phyloP scores from a whole-genome alignment of 2,329 filamentous ascomycete genomes.

The Helicocarpus griseus region DNA sequence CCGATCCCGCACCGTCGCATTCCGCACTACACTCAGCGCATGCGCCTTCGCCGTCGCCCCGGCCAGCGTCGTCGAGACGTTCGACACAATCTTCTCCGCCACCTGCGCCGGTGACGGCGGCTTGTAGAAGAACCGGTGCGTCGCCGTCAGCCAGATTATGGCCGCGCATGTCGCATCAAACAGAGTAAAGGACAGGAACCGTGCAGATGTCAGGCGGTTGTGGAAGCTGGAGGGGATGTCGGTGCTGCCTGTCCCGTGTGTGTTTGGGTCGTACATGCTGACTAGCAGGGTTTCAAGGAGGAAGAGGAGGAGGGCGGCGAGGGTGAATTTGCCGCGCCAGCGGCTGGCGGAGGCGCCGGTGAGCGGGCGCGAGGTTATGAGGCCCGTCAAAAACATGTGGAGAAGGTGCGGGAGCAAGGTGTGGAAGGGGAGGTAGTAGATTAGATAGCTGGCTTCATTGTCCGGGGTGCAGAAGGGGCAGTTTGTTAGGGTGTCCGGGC shows the following conservation, averaged over 20 bases:
- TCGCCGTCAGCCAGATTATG: slow-evolving; percentile 65
- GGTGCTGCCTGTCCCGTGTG: not conserved
- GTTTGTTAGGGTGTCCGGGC: slow-evolving; percentile 59
- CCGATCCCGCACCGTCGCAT: slow-evolving; percentile 66
- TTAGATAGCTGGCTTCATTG: slow-evolving; percentile 60
- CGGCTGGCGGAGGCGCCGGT: slow-evolving; percentile 52
- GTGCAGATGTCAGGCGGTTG: slow-evolving; percentile 44
- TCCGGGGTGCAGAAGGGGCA: slow-evolving; percentile 79
- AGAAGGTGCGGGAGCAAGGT: slow-evolving; percentile 68
- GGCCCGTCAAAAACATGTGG: slow-evolving; percentile 62
- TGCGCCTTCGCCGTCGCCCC: slow-evolving; percentile 56
- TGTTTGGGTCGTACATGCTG: slow-evolving; percentile 49
- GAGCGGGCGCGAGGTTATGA: slow-evolving; percentile 61
- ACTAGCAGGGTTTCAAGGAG: slow-evolving; percentile 53
- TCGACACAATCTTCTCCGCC: slow-evolving; percentile 44
- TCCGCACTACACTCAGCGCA: slow-evolving; percentile 66
- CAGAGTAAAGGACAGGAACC: slow-evolving; percentile 53
- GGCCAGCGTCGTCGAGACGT: slow-evolving; percentile 47
- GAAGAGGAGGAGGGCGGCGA: slow-evolving; percentile 51
- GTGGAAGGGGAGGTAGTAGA: slow-evolving; percentile 64
- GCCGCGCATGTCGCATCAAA: slow-evolving; percentile 56
- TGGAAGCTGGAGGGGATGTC: slow-evolving; percentile 22
- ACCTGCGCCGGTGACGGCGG: slow-evolving; percentile 55
- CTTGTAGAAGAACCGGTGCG: slow-evolving; percentile 64
- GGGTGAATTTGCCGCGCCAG: slow-evolving; percentile 63